Evolutionary conservation across 1,284 basidiomycete genomes (phyloP).

Genomic region (Pholiota adiposa): DNA sequence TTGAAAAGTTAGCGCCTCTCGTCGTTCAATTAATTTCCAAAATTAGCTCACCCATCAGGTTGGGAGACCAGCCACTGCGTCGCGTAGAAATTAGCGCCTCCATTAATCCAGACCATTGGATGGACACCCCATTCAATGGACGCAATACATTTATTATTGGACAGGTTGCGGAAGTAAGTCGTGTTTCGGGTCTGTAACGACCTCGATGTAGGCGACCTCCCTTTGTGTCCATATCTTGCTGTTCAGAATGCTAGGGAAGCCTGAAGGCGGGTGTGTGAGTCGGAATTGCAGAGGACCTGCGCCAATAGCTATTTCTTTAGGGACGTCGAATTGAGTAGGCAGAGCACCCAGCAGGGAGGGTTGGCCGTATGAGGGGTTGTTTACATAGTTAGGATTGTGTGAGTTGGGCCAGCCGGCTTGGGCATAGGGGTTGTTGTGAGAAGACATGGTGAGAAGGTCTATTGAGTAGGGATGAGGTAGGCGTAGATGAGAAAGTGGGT

Average conservation of each 20-base stretch:
- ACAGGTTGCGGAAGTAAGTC: constrained; percentile 41
- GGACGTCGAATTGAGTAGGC: constrained; percentile 21
- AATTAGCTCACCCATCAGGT: constrained; percentile 29
- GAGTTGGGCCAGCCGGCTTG: constrained; percentile 28
- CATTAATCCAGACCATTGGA: constrained; percentile 49
- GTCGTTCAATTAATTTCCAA: background rate
- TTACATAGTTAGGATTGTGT: constrained; percentile 22
- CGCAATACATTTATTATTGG: constrained; percentile 47
- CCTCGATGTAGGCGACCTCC: constrained; percentile 37
- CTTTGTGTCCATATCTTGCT: constrained; percentile 50
- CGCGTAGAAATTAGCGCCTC: constrained; percentile 37
- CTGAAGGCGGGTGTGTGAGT: constrained; percentile 38
- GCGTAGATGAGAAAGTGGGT: background rate
- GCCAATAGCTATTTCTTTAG: constrained; percentile 1
- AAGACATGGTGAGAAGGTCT: constrained; percentile 18
- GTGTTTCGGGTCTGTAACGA: constrained; percentile 41
- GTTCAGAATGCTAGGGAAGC: constrained; percentile 49
- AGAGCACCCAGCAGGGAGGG: constrained; percentile 31
- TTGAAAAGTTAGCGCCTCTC: background rate
- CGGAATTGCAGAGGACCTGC: constrained; percentile 44
- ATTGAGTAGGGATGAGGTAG: background rate
- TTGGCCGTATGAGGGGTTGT: constrained; percentile 13
- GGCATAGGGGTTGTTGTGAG: constrained; percentile 25
- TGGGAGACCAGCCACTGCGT: constrained; percentile 52
- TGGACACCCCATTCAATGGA: constrained; percentile 53